Percentiles rank a stretch among this genome's conserved stretches.
phyloP scores from a whole-genome alignment of 202 grass and related monocot species.

The Miscanthus sacchariflorus region DNA sequence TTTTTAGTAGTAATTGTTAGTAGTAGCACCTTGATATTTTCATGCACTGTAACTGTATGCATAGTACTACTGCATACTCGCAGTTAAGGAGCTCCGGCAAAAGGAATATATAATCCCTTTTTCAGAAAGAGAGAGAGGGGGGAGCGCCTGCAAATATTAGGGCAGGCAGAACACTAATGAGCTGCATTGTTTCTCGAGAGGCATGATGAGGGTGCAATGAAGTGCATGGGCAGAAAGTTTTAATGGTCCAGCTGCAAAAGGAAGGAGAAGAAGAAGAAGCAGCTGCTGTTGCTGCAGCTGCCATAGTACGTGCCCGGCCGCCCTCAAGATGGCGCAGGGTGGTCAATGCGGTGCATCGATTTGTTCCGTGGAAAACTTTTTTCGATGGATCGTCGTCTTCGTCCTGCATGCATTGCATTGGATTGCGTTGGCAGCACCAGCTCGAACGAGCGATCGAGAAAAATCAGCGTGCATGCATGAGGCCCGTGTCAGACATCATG shows the following conservation, averaged over 20 bases:
- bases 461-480: background rate
- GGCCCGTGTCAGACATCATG: conserved; percentile 13
- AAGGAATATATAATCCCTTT: background rate
- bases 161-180: conserved; percentile 15
- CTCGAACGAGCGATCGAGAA: background rate
- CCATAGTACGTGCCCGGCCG: background rate
- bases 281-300: background rate
- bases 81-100: background rate
- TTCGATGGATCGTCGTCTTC: background rate
- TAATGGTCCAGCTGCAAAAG: conserved; percentile 32
- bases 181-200: conserved; percentile 26
- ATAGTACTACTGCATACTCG: background rate
- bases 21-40: background rate
- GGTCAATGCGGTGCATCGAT: conserved; percentile 37
- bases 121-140: no score
- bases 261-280: conserved; percentile 12
- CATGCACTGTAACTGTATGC: background rate
- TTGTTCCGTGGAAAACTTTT: conserved; percentile 41
- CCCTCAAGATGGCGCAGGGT: background rate
- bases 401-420: background rate
- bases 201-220: conserved; percentile 46
- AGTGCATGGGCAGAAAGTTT: conserved; percentile 18
- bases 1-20: no score
- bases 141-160: conserved; percentile 17
- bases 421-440: background rate